Conservation (phyloP, 805 yeast genomes). For the Metschnikowia hibisci region DNA sequence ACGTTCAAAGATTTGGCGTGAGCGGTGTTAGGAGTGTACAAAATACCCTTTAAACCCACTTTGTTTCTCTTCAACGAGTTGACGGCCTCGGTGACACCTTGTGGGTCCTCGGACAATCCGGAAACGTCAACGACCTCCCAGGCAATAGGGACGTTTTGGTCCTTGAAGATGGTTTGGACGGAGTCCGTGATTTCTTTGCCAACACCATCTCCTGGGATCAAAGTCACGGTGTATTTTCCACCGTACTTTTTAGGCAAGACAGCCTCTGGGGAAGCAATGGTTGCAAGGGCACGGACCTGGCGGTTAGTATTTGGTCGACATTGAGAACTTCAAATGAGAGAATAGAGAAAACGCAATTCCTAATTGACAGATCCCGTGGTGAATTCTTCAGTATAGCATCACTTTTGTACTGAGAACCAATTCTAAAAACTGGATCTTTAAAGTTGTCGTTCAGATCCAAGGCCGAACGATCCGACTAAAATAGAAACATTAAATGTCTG, state of each 20-base stretch:
- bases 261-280: slow-evolving; percentile 56
- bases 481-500: too few relatives aligned
- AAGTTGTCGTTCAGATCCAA: too few relatives aligned
- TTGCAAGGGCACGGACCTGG: slow-evolving; percentile 47
- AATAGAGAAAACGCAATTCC: neutral
- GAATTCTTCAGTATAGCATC: too few relatives aligned
- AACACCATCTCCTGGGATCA: slow-evolving; percentile 97
- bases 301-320: slow-evolving; percentile 24
- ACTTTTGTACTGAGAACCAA: too few relatives aligned
- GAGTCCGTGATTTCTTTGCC: slow-evolving; percentile 95
- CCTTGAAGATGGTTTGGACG: slow-evolving; percentile 82
- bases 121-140: slow-evolving; percentile 65
- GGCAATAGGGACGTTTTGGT: slow-evolving; percentile 86
- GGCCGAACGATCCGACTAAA: too few relatives aligned
- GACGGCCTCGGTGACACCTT: slow-evolving; percentile 76
- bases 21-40: slow-evolving; percentile 80
- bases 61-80: slow-evolving; percentile 91
- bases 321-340: neutral
- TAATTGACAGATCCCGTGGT: too few relatives aligned
- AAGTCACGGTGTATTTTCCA: slow-evolving; percentile 88
- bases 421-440: too few relatives aligned
- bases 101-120: slow-evolving; percentile 36
- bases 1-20: slow-evolving; percentile 88
- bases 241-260: slow-evolving; percentile 89
- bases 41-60: slow-evolving; percentile 94